phyloP scores from a whole-genome alignment of 2,329 filamentous ascomycete species.

The Fusarium succisae region DNA sequence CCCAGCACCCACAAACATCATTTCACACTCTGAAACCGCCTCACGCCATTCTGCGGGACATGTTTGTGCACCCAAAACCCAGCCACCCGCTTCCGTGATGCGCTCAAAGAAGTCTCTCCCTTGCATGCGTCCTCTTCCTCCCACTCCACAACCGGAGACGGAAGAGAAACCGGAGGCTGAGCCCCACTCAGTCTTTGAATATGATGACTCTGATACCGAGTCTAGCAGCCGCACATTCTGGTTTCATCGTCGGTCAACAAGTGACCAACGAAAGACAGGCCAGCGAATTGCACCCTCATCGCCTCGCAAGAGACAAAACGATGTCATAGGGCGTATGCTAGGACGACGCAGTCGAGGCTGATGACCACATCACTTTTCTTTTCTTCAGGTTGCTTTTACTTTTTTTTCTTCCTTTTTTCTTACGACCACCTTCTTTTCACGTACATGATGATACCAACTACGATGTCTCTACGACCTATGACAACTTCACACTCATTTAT shows the following conservation, averaged over 20 bases:
- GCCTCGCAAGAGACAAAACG: slow-evolving; percentile 45
- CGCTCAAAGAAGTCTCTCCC: slow-evolving; percentile 44
- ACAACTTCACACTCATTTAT: slow-evolving; percentile 8
- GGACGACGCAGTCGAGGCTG: slow-evolving; percentile 45
- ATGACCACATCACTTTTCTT: background rate
- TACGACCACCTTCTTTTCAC: slow-evolving; percentile 5
- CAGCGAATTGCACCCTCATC: slow-evolving; percentile 39
- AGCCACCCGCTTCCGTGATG: slow-evolving; percentile 30
- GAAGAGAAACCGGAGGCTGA: slow-evolving; percentile 19
- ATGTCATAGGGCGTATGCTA: slow-evolving; percentile 52
- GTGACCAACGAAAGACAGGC: slow-evolving; percentile 40
- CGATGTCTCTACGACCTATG: slow-evolving; percentile 33
- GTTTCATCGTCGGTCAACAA: slow-evolving; percentile 53
- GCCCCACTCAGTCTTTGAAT: slow-evolving; percentile 59
- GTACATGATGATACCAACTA: slow-evolving; percentile 36
- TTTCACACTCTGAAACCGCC: slow-evolving; percentile 32
- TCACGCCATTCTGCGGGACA: slow-evolving; percentile 38
- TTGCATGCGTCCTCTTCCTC: slow-evolving; percentile 37
- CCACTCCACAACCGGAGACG: slow-evolving; percentile 35
- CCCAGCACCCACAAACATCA: slow-evolving; percentile 12
- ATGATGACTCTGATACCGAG: slow-evolving; percentile 57
- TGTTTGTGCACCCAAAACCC: slow-evolving; percentile 26
- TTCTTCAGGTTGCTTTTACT: background rate
- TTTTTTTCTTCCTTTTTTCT: background rate
- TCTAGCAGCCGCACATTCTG: slow-evolving; percentile 51